Percentiles rank a stretch among this genome's conserved stretches.
Evolutionary conservation across 495 filamentous ascomycete genomes (phyloP).

Genomic region (Penicillium mononematosum): DNA sequence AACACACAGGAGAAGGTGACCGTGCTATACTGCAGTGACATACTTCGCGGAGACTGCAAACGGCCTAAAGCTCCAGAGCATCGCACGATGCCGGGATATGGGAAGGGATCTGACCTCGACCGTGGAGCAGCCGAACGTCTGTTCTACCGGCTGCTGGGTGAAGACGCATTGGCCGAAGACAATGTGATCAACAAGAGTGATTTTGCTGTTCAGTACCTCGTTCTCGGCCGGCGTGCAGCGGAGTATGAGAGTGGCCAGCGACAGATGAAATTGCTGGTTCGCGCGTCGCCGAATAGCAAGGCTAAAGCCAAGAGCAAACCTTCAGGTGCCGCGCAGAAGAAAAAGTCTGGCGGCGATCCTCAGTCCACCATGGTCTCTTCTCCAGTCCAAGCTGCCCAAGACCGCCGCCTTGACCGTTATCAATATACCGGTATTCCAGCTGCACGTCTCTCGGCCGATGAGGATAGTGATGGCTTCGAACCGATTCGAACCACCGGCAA

Average conservation of each 20-base stretch:
- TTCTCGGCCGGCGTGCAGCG: slow-evolving; percentile 52
- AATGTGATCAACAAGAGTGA: slow-evolving; percentile 57
- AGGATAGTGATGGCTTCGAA: slow-evolving; percentile 64
- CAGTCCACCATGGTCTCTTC: slow-evolving; percentile 85
- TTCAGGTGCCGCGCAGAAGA: slow-evolving; percentile 14
- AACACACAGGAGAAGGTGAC: slow-evolving; percentile 48
- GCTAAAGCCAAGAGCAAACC: slow-evolving; percentile 22
- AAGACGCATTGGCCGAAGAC: slow-evolving; percentile 58
- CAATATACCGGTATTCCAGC: slow-evolving; percentile 26
- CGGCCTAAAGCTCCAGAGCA: slow-evolving; percentile 48
- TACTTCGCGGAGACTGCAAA: slow-evolving; percentile 58
- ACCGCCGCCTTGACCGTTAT: slow-evolving; percentile 42
- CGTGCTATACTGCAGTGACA: slow-evolving; percentile 55
- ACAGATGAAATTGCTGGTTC: slow-evolving; percentile 58
- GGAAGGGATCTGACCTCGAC: slow-evolving; percentile 55
- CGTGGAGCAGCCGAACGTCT: slow-evolving; percentile 62
- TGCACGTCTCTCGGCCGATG: slow-evolving; percentile 46
- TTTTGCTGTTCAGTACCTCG: slow-evolving; percentile 62
- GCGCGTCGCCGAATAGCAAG: slow-evolving; percentile 52
- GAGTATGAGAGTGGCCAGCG: slow-evolving; percentile 52
- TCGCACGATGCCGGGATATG: slow-evolving; percentile 50
- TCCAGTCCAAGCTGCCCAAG: slow-evolving; percentile 60
- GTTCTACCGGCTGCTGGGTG: slow-evolving; percentile 60
- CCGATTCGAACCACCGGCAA: slow-evolving; percentile 48
- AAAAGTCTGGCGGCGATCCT: slow-evolving; percentile 39